Conservation (phyloP, 2,329 filamentous ascomycete genomes). For the Diaporthe sp. region DNA sequence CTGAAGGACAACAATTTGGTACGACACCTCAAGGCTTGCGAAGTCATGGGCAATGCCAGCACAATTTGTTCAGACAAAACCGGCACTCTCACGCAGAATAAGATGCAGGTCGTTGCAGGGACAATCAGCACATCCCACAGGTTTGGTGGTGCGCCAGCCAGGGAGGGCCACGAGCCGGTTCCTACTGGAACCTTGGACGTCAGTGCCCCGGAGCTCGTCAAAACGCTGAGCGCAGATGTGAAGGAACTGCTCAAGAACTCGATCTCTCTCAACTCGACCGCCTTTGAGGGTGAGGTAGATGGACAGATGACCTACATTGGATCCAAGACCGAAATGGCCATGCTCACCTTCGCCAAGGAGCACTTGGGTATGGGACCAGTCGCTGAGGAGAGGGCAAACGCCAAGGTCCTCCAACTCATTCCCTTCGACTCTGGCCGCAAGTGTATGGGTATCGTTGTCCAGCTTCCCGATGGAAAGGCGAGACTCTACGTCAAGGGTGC, state of each 20-base stretch:
- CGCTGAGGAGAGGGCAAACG: conserved; percentile 66
- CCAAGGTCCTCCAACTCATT: conserved; percentile 71
- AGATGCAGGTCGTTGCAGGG: conserved; percentile 74
- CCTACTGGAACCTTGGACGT: conserved; percentile 44
- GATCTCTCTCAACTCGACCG: conserved; percentile 76
- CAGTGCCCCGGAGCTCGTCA: conserved; percentile 57
- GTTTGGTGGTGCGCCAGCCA: conserved; percentile 56
- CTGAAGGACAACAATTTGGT: conserved; percentile 82
- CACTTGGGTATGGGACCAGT: conserved; percentile 75
- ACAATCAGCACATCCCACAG: conserved; percentile 65
- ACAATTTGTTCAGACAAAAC: conserved; percentile 78
- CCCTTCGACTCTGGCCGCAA: conserved; percentile 82
- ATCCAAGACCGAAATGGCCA: conserved; percentile 81
- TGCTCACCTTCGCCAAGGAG: conserved; percentile 75
- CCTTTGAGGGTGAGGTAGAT: conserved; percentile 80
- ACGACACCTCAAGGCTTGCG: conserved; percentile 79
- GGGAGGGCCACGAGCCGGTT: conserved; percentile 34
- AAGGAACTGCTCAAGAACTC: conserved; percentile 68
- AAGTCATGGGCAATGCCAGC: conserved; percentile 84
- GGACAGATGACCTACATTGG: conserved; percentile 76
- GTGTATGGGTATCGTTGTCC: conserved; percentile 72
- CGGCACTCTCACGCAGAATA: conserved; percentile 74
- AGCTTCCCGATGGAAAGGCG: conserved; percentile 60
- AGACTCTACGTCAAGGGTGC: conserved; percentile 73
- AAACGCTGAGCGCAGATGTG: conserved; percentile 56